phyloP scores from a whole-genome alignment of 345 rosid species.

The Populus pruinosa region DNA sequence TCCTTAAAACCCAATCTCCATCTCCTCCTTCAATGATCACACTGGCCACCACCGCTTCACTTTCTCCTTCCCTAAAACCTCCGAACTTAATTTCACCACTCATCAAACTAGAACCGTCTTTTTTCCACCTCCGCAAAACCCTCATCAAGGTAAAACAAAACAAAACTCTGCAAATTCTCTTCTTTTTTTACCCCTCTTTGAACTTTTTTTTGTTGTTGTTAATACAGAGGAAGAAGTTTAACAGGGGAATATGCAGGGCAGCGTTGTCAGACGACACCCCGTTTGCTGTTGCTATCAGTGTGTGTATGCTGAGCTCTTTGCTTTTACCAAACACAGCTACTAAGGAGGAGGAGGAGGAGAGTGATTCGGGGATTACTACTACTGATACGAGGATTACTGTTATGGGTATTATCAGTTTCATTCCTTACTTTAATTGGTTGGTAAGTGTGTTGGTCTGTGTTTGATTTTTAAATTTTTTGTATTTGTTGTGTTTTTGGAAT shows the following conservation, averaged over 20 bases:
- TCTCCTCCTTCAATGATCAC: conserved; percentile 17
- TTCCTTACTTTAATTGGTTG: conserved; percentile 98
- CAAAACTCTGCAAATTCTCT: neutral
- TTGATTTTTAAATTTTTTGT: neutral
- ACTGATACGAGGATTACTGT: conserved; percentile 75
- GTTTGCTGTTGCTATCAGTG: conserved; percentile 66
- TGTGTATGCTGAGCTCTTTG: conserved; percentile 70
- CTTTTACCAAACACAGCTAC: conserved; percentile 43
- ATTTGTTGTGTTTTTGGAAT: neutral
- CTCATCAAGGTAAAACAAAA: conserved; percentile 28
- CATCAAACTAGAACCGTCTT: conserved; percentile 3
- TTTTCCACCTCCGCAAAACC: conserved; percentile 1
- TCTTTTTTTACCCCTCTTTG: neutral
- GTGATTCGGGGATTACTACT: conserved; percentile 47
- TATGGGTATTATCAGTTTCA: conserved; percentile 90
- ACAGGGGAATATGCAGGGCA: conserved; percentile 50
- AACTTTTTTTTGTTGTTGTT: neutral
- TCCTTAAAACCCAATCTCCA: neutral
- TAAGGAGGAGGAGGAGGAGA: conserved; percentile 34
- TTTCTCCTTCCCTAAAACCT: conserved; percentile 13
- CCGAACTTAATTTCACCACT: conserved; percentile 7
- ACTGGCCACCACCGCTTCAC: neutral
- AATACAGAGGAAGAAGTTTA: conserved; percentile 22
- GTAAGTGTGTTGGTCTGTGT: conserved; percentile 23
- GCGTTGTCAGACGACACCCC: conserved; percentile 68